Evolutionary conservation across 2,329 filamentous ascomycete species (phyloP).

Genomic region (Phyllosticta capitalensis): DNA sequence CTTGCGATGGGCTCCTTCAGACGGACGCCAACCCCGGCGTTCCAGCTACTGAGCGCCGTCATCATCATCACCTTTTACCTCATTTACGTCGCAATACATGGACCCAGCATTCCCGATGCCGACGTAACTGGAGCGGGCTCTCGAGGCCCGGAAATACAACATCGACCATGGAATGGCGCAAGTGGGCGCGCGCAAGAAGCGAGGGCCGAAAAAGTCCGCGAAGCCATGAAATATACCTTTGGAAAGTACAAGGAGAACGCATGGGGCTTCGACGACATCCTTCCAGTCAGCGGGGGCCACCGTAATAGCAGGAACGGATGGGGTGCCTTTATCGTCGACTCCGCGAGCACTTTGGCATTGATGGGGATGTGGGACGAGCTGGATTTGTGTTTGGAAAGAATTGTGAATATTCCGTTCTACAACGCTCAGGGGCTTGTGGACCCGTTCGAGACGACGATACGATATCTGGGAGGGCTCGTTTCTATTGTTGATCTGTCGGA

Average conservation of each 20-base stretch:
- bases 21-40: conserved; percentile 31
- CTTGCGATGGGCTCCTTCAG: conserved; percentile 18
- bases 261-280: conserved; percentile 32
- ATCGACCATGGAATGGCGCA: conserved; percentile 24
- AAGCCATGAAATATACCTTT: conserved; percentile 33
- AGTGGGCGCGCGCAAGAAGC: conserved; percentile 25
- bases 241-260: conserved; percentile 30
- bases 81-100: conserved; percentile 28
- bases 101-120: conserved; percentile 13
- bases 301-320: conserved; percentile 31
- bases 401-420: conserved; percentile 29
- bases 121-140: background rate
- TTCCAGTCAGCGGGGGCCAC: conserved; percentile 28
- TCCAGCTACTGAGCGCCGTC: conserved; percentile 31
- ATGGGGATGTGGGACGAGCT: conserved; percentile 37
- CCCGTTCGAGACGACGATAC: conserved; percentile 34
- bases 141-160: conserved; percentile 24
- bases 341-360: conserved; percentile 30
- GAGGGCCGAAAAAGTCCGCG: conserved; percentile 25
- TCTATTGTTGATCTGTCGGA: conserved; percentile 34
- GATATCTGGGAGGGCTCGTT: conserved; percentile 31
- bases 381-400: conserved; percentile 28
- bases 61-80: conserved; percentile 33
- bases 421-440: conserved; percentile 28
- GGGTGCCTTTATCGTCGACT: conserved; percentile 35